Percentiles rank a stretch among this genome's conserved stretches.
These are phyloP conservation scores for Gastrolobium villosum DNA, from an alignment of 306 rosid genomes.

Conservation along the genomic window DNA sequence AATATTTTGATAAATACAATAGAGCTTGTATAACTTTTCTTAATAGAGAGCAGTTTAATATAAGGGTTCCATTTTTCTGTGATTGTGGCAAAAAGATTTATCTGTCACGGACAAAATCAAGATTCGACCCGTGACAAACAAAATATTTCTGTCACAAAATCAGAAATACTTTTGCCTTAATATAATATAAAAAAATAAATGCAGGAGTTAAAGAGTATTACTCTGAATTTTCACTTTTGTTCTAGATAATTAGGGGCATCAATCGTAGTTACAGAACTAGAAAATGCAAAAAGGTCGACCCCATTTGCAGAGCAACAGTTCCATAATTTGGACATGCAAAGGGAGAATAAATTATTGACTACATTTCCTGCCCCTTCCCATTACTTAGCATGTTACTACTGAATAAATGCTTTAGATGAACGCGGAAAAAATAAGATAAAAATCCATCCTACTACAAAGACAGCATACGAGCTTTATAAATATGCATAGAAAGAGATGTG, in stretches of 20 bases:
- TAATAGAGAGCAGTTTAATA: too few relatives aligned
- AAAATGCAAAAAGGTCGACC: not conserved
- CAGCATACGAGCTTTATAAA: conserved; percentile 9
- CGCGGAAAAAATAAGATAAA: not conserved
- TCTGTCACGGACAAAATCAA: too few relatives aligned
- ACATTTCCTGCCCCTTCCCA: not conserved
- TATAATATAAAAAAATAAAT: too few relatives aligned
- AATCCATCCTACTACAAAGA: not conserved
- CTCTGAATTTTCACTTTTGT: not conserved
- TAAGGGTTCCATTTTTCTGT: too few relatives aligned
- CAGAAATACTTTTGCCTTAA: too few relatives aligned
- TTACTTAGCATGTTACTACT: conserved; percentile 1
- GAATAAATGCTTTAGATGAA: not conserved
- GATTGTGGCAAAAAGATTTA: too few relatives aligned
- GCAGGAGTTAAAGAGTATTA: too few relatives aligned
- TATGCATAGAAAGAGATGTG: conserved; percentile 1
- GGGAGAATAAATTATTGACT: not conserved
- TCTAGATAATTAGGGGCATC: not conserved
- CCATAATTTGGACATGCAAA: not conserved
- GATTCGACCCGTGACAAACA: too few relatives aligned
- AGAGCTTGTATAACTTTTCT: too few relatives aligned
- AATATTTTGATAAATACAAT: too few relatives aligned
- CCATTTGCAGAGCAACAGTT: not conserved
- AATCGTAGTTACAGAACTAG: too few relatives aligned
- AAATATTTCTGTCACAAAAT: too few relatives aligned